These are phyloP conservation scores for Pseudocercospora pini-densiflorae DNA, from an alignment of 2,329 filamentous ascomycete genomes.

Conservation along the genomic window DNA sequence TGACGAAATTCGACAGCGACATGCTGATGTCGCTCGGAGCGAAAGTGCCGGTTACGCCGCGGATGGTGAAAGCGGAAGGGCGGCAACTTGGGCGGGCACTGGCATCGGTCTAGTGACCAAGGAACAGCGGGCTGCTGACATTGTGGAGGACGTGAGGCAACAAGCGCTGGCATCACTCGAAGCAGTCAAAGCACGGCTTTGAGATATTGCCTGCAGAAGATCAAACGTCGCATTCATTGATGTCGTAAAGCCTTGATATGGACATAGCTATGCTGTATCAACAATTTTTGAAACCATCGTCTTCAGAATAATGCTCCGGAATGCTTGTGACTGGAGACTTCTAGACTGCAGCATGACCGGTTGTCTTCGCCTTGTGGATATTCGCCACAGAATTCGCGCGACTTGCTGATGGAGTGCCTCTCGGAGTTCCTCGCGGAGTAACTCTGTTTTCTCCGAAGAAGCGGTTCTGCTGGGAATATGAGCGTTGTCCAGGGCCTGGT, in stretches of 20 bases:
- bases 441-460: conserved; percentile 38
- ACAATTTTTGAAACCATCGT: background rate
- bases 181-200: conserved; percentile 20
- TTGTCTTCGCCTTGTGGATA: background rate
- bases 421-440: conserved; percentile 34
- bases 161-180: conserved; percentile 33
- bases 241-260: background rate
- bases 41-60: conserved; percentile 54
- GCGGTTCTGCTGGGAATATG: conserved; percentile 35
- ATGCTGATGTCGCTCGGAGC: conserved; percentile 53
- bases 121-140: conserved; percentile 55
- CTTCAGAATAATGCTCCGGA: background rate
- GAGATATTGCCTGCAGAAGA: background rate
- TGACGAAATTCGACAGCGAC: conserved; percentile 49
- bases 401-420: conserved; percentile 34
- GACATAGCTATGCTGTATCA: background rate
- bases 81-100: conserved; percentile 63
- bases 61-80: conserved; percentile 53
- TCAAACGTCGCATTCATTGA: background rate
- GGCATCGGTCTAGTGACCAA: conserved; percentile 61
- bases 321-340: background rate
- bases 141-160: conserved; percentile 54
- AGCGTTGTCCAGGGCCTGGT: conserved; percentile 29
- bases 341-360: background rate
- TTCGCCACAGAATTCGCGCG: conserved; percentile 31